Percentiles rank a stretch among this genome's conserved stretches.
Evolutionary conservation across 768 basidiomycete species (phyloP).

Genomic region (Amanita jacksonii): DNA sequence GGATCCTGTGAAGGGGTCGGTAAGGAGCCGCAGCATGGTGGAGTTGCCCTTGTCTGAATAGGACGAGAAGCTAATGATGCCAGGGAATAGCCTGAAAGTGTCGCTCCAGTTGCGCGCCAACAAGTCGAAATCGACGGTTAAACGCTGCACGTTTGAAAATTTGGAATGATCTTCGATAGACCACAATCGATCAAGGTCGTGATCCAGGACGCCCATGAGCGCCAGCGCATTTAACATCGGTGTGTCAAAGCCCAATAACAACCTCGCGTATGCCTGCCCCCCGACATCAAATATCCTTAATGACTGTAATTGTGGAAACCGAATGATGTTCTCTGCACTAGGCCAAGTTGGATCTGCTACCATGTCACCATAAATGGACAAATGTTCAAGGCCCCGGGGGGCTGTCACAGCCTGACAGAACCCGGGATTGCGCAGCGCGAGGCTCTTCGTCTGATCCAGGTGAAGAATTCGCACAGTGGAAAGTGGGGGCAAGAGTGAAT

Average conservation of each 20-base stretch:
- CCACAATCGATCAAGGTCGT: constrained; percentile 32
- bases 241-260: constrained; percentile 30
- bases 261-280: constrained; percentile 26
- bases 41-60: constrained; percentile 17
- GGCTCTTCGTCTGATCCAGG: constrained; percentile 30
- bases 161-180: constrained; percentile 13
- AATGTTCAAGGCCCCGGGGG: constrained; percentile 24
- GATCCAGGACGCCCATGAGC: constrained; percentile 32
- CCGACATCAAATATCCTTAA: constrained; percentile 31
- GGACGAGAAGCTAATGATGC: constrained; percentile 23
- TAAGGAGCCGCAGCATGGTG: constrained; percentile 20
- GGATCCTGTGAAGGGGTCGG: constrained; percentile 6
- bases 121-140: constrained; percentile 36
- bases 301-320: constrained; percentile 27
- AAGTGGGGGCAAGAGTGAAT: constrained; percentile 29
- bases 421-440: constrained; percentile 25
- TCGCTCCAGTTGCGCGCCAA: constrained; percentile 2
- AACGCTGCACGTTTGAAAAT: constrained; percentile 26
- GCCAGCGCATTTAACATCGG: constrained; percentile 30
- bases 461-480: constrained; percentile 29
- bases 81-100: constrained; percentile 11
- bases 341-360: constrained; percentile 22
- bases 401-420: constrained; percentile 28
- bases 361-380: constrained; percentile 38
- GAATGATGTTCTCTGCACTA: constrained; percentile 14